These are phyloP conservation scores for Talaromyces amestolkiae DNA, from an alignment of 2,329 filamentous ascomycete genomes.

Conservation along the genomic window DNA sequence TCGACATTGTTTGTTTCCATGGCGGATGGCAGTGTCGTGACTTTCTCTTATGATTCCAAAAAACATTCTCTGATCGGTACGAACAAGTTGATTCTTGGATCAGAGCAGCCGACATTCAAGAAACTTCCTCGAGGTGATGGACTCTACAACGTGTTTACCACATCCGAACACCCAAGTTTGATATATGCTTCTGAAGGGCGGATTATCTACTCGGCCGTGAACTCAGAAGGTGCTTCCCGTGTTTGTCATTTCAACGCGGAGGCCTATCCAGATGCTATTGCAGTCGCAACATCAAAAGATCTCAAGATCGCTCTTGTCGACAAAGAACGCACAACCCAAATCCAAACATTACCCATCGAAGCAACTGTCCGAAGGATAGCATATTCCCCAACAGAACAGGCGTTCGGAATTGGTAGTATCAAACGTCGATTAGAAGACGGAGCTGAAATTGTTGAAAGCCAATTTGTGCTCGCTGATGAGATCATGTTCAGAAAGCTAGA, in stretches of 20 bases:
- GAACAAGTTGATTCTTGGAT: constrained; percentile 82
- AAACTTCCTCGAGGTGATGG: constrained; percentile 66
- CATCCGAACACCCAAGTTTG: constrained; percentile 87
- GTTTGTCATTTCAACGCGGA: constrained; percentile 80
- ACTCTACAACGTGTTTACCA: constrained; percentile 81
- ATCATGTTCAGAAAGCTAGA: constrained; percentile 78
- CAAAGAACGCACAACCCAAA: constrained; percentile 80
- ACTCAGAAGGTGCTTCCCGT: constrained; percentile 77
- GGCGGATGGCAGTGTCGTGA: constrained; percentile 87
- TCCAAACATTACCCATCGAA: constrained; percentile 72
- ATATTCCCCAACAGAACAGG: constrained; percentile 74
- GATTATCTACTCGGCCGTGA: constrained; percentile 89
- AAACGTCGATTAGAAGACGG: constrained; percentile 68
- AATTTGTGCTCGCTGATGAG: constrained; percentile 89
- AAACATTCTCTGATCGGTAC: constrained; percentile 66
- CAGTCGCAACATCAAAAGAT: constrained; percentile 72
- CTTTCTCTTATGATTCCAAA: constrained; percentile 66
- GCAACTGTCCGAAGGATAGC: constrained; percentile 84
- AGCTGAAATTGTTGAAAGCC: constrained; percentile 72
- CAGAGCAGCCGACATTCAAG: constrained; percentile 78
- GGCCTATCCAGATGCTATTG: constrained; percentile 76
- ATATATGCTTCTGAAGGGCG: constrained; percentile 88
- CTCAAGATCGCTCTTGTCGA: constrained; percentile 81
- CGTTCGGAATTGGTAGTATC: constrained; percentile 85
- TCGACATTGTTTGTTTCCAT: constrained; percentile 85